phyloP scores from a whole-genome alignment of 2,329 filamentous ascomycete genomes.

The Nannizzia gypsea region DNA sequence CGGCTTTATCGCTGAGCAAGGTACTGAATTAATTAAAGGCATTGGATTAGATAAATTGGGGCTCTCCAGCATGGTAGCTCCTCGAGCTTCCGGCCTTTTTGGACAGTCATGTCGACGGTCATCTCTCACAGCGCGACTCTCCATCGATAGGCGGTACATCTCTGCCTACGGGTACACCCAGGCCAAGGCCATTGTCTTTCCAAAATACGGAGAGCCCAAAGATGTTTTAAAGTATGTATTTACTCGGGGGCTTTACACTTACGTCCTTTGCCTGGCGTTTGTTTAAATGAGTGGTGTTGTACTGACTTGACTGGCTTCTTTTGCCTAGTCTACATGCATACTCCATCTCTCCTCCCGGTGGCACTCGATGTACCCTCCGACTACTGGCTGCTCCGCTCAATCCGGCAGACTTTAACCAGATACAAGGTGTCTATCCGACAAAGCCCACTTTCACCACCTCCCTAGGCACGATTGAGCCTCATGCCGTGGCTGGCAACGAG shows the following conservation, averaged over 20 bases:
- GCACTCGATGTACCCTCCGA: conserved; percentile 62
- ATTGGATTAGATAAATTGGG: too few species aligned
- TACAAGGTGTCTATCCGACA: conserved; percentile 89
- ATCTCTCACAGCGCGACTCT: not conserved
- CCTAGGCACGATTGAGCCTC: conserved; percentile 64
- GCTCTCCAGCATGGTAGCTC: not conserved
- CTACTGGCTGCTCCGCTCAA: conserved; percentile 89
- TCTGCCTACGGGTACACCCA: conserved; percentile 41
- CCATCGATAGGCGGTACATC: conserved; percentile 25
- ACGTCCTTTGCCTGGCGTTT: not conserved
- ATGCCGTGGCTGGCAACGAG: conserved; percentile 60
- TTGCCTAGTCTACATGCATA: conserved; percentile 34
- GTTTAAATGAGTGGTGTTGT: not conserved
- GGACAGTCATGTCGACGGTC: not conserved
- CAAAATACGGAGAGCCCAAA: conserved; percentile 38
- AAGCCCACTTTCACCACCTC: conserved; percentile 65
- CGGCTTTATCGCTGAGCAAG: too few species aligned
- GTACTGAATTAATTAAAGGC: too few species aligned
- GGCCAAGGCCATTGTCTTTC: conserved; percentile 38
- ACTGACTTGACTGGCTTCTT: not conserved
- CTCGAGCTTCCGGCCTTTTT: not conserved
- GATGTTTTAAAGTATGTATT: conserved; percentile 35
- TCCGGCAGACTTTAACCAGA: conserved; percentile 93
- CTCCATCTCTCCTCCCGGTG: conserved; percentile 41
- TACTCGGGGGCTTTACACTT: too few species aligned